Evolutionary conservation across 2,329 filamentous ascomycete genomes (phyloP).

Genomic region (Colletotrichum scovillei): DNA sequence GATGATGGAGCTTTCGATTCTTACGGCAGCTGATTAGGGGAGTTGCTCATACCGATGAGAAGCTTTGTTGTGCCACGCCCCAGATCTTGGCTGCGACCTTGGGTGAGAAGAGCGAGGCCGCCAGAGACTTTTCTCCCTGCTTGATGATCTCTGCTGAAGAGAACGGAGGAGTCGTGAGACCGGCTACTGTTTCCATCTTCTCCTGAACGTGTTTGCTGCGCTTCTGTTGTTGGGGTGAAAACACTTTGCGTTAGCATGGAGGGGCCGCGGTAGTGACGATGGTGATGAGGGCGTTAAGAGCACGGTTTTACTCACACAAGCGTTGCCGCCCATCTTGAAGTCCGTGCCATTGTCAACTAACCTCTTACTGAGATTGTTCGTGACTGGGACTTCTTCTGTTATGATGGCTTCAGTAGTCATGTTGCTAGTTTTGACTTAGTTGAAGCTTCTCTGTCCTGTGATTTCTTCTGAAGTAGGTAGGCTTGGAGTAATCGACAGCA

Average conservation of each 20-base stretch:
- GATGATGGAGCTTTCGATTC: background rate
- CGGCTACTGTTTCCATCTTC: background rate
- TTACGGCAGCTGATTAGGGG: background rate
- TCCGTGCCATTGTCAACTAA: background rate
- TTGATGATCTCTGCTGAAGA: background rate
- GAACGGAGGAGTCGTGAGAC: slow-evolving; percentile 5
- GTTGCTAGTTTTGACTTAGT: background rate
- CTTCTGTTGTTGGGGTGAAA: background rate
- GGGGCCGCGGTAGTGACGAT: too few relatives aligned
- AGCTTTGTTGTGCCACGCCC: slow-evolving; percentile 28
- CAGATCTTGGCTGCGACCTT: slow-evolving; percentile 26
- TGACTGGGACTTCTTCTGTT: too few relatives aligned
- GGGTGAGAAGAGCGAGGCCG: slow-evolving; percentile 17
- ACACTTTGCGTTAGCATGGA: background rate
- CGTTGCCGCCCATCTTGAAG: background rate
- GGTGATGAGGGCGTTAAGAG: background rate
- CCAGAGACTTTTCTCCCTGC: background rate
- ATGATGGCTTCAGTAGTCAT: slow-evolving; percentile 2
- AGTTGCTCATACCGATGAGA: slow-evolving; percentile 2
- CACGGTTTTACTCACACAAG: background rate
- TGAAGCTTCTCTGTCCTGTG: background rate
- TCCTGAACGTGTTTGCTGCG: background rate
- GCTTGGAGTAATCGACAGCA: background rate
- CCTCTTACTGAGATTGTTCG: background rate
- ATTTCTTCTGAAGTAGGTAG: background rate